Base-by-base conservation (phyloP, 129 eudicot genomes). In the Artemisia argyi region DNA sequence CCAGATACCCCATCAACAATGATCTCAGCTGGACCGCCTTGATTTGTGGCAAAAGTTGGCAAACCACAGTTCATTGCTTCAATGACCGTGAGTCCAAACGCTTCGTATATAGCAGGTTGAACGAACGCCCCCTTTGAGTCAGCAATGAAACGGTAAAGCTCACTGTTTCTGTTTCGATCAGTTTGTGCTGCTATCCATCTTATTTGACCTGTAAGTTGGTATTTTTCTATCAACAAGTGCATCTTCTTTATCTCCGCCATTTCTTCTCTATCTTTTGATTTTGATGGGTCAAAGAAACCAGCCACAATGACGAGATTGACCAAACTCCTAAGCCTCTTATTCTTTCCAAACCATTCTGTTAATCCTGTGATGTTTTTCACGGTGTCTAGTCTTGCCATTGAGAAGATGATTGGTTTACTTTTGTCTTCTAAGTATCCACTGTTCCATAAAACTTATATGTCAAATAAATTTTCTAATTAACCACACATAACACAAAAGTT, bases 41-140 rank as follows among this genome's bases (percentile, higher is more conserved):
- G 95, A 77, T 86, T 90, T 7, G 99, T 95, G 4, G 95, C 99
- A 65, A 95, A 95, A 20, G 97, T 91, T 19, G 91, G 94, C 39
- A 95, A 73, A 53, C 99, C 99, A 71, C 97, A 95, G 84, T 91
- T 88, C 99, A 95, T 95, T 46, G 99, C 99, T 83, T 95, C 99
- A 70, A 95, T 83, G 30, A 95, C 99, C 3, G 99, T 95, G 12
- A 95, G 90, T 14, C 99, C 99, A 79, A 95, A 95, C 55, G 99
- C 99, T 82, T 95, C 99, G 64, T 88, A 95, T 2, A 90, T 65
- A 62, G 99, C 99, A 19, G 99, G 99, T 77, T 95, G 99, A 15
- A 95, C 96, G 24, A 95, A 95, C 16, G 96, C 96, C 18, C 99
- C 99, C 77, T 81, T 86, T 68, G 99, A 82, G 75, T 95, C 99